Evolutionary conservation across 75 land plant genomes (phyloP), one percentile per base, ranked within the genome.

Genomic region (Pinus albicaulis): DNA sequence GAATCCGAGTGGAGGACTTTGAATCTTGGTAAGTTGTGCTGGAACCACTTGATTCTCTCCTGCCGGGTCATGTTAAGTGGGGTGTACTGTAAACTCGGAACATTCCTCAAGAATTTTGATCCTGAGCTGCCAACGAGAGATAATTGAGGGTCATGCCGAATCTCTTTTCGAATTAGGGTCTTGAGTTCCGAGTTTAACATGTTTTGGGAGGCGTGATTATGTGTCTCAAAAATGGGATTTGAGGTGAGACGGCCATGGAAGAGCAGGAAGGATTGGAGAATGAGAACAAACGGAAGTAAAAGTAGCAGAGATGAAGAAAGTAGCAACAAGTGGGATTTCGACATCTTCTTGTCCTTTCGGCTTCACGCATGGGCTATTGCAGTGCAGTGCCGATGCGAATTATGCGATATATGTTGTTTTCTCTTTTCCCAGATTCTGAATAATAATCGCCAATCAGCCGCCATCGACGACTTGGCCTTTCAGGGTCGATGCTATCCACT

Each of bases 1-100:
- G 7, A 10, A 17, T 66, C 78, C 34, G 83, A 65, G 25, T 82
- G 64, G 14, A 89, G 28, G 23, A 84, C 77, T 24, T 66, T 31
- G 74, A 86, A 71, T 6, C 59, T 57, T 26, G 61, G 66, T 13
- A 75, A 23, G 58, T 71, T 75, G 20, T 57, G 5, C 38, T 23
- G 41, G 20, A 72, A 79, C 84, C 80, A 73, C 10, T 17, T 56
- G 52, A 78, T 69, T 61, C 84, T 82, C 57, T 65, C 80, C 58
- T 73, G 31, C n/a, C 16, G 65, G 13, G 80, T 73, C n/a, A 80
- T n/a, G 57, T 80, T 66, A 12, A 52, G 10, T 1, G 57, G 58
- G 7, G 76, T n/a, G 16, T 24, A 13, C 2, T 63, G 36, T 26
- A 63, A 26, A 31, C 66, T 63, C 5, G 26, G 15, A 16, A 25